Base-by-base conservation (phyloP, 1,284 basidiomycete genomes). In the Abortiporus biennis region DNA sequence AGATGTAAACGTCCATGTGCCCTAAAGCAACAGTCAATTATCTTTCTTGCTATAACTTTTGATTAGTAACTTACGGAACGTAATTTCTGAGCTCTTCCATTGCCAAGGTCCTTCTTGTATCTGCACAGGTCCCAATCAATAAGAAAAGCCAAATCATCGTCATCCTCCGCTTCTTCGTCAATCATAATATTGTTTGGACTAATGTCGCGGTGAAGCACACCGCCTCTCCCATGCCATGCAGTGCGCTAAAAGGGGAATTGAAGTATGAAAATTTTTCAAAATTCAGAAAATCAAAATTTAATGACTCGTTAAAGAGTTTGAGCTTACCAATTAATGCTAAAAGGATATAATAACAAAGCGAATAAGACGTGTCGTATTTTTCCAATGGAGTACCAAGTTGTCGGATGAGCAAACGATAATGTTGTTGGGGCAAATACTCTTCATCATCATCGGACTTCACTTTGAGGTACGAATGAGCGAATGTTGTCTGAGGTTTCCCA, bases 1-100 rank as follows among this genome's bases (percentile, higher is more conserved):
- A 6, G 40, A 42, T n/a, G 36, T 35, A 22, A 42, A 42, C 8
- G 6, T 6, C 40, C 40, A 42, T 21, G 40, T 42, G 11, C 40
- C 40, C 40, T 42, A 20, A 11, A n/a, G n/a, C n/a, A 21, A 2
- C 13, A 9, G 20, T 15, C 22, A 16, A 32, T 6, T 30, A 13
- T 6, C 4, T 15, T 8, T n/a, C 8, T 9, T 9, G 9, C 9
- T 9, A 9, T 9, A 9, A n/a, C n/a, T 8, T n/a, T 29, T n/a
- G 27, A 29, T n/a, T n/a, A 29, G n/a, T 9, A n/a, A 29, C 27
- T 29, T n/a, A 29, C 27, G 8, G 27, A 29, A n/a, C 27, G 27
- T 8, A n/a, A n/a, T n/a, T n/a, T 8, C 27, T 29, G n/a, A 29
- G 27, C 8, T 9, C 27, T 8, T n/a, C 27, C 27, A 9, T n/a